Evolutionary conservation across 495 filamentous ascomycete genomes (phyloP).

Genomic region (Podospora appendiculata): DNA sequence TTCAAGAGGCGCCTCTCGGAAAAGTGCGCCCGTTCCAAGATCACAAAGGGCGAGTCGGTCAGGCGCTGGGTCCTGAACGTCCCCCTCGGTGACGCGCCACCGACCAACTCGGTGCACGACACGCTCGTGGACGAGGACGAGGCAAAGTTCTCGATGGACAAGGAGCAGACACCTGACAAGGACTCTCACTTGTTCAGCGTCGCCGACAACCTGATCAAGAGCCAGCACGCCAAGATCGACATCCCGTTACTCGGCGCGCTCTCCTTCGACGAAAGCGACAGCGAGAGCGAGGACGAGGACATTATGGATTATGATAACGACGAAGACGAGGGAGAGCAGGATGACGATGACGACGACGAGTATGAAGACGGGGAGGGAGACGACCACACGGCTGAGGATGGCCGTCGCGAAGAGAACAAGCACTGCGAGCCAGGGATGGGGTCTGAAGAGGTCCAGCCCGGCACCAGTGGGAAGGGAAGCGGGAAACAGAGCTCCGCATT

Average conservation of each 20-base stretch:
- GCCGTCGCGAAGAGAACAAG: not conserved
- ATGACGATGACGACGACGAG: slow-evolving; percentile 9
- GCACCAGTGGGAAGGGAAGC: slow-evolving; percentile 11
- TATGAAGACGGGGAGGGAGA: slow-evolving; percentile 6
- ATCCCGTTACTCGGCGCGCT: slow-evolving; percentile 25
- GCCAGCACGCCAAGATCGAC: slow-evolving; percentile 23
- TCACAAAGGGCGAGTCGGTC: slow-evolving; percentile 25
- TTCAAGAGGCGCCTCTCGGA: slow-evolving; percentile 18
- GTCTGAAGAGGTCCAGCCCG: slow-evolving; percentile 17
- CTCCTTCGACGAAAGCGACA: slow-evolving; percentile 27
- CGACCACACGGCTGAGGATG: not conserved
- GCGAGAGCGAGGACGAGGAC: slow-evolving; percentile 20
- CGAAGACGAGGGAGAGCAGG: slow-evolving; percentile 14
- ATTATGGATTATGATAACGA: slow-evolving; percentile 15
- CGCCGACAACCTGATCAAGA: slow-evolving; percentile 28
- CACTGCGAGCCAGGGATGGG: slow-evolving; percentile 5
- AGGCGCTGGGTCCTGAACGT: slow-evolving; percentile 26
- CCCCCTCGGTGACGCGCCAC: slow-evolving; percentile 5
- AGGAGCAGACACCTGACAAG: slow-evolving; percentile 17
- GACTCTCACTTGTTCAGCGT: slow-evolving; percentile 21
- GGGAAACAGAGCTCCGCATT: slow-evolving; percentile 13
- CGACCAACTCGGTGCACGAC: not conserved
- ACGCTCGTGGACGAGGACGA: slow-evolving; percentile 13
- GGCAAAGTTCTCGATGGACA: slow-evolving; percentile 22
- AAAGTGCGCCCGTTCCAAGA: slow-evolving; percentile 4